phyloP scores from a whole-genome alignment of 257 asterid species.

The Catharanthus roseus region DNA sequence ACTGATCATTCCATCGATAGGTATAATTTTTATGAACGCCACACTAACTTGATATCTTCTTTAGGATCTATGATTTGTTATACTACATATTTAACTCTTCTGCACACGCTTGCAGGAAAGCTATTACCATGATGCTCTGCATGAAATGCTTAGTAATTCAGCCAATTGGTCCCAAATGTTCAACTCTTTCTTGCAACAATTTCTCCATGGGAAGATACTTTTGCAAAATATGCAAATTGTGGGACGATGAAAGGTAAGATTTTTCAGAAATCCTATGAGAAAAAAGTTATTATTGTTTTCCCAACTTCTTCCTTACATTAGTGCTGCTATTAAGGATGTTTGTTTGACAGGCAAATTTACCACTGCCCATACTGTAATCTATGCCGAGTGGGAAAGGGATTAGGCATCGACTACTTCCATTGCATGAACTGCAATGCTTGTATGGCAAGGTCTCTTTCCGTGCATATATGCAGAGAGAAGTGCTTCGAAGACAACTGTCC shows the following conservation, averaged over 20 bases:
- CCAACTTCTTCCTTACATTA: not conserved
- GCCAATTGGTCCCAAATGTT: slow-evolving; percentile 55
- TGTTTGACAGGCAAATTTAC: slow-evolving; percentile 63
- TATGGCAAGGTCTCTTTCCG: slow-evolving; percentile 57
- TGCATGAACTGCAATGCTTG: slow-evolving; percentile 97
- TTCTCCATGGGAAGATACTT: slow-evolving; percentile 79
- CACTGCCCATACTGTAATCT: slow-evolving; percentile 94
- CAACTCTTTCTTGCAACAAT: slow-evolving; percentile 43
- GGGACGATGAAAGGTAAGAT: slow-evolving; percentile 73
- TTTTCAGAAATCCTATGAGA: slow-evolving; percentile 12
- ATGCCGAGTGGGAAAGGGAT: slow-evolving; percentile 85
- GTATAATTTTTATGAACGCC: slow-evolving; percentile 31
- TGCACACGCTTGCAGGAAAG: slow-evolving; percentile 50
- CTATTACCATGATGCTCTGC: slow-evolving; percentile 74
- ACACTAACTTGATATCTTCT: slow-evolving; percentile 15
- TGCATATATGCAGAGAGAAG: slow-evolving; percentile 76
- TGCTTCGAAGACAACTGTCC: slow-evolving; percentile 88
- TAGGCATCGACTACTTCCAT: slow-evolving; percentile 77
- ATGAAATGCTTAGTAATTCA: slow-evolving; percentile 76
- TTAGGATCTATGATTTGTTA: slow-evolving; percentile 2
- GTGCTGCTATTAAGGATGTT: slow-evolving; percentile 31
- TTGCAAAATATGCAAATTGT: slow-evolving; percentile 74
- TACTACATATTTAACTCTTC: slow-evolving; percentile 20
- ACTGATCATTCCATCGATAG: slow-evolving; percentile 73
- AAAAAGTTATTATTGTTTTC: not conserved